Conservation (phyloP, 2,329 filamentous ascomycete species). For the Trichoderma endophyticum region DNA sequence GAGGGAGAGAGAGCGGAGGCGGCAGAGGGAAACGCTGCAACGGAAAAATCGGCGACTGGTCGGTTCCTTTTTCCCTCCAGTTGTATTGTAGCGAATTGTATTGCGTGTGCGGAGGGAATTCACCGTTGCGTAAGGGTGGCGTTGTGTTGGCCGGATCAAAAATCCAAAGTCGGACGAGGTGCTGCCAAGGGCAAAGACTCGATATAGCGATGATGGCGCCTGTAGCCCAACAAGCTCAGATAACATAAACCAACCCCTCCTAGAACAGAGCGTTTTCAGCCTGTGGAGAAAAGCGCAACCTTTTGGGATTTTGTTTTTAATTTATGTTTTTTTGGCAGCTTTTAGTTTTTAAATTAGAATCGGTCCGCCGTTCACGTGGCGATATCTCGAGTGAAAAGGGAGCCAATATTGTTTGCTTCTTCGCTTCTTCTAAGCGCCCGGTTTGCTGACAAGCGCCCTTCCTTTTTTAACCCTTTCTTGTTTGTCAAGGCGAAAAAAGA, state of each 20-base stretch:
- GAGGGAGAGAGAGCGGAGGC: neutral
- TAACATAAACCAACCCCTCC: neutral
- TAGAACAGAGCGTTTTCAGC: neutral
- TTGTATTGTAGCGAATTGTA: neutral
- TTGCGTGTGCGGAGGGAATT: neutral
- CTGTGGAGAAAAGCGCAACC: neutral
- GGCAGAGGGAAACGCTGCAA: neutral
- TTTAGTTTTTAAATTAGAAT: neutral
- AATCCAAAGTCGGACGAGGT: neutral
- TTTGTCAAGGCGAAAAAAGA: neutral
- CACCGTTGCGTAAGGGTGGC: constrained; percentile 3
- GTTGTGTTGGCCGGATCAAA: neutral
- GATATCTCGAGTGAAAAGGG: neutral
- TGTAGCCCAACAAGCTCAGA: neutral
- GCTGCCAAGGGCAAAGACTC: neutral
- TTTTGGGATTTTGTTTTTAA: neutral
- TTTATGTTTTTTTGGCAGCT: neutral
- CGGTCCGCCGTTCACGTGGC: neutral
- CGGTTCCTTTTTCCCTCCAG: neutral
- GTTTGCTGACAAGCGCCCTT: neutral
- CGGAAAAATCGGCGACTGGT: neutral
- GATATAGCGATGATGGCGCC: neutral
- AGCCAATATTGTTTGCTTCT: neutral
- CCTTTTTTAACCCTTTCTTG: neutral
- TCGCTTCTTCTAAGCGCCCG: neutral